Conservation (phyloP, 805 yeast genomes). For the Metschnikowia aberdeeniae region DNA sequence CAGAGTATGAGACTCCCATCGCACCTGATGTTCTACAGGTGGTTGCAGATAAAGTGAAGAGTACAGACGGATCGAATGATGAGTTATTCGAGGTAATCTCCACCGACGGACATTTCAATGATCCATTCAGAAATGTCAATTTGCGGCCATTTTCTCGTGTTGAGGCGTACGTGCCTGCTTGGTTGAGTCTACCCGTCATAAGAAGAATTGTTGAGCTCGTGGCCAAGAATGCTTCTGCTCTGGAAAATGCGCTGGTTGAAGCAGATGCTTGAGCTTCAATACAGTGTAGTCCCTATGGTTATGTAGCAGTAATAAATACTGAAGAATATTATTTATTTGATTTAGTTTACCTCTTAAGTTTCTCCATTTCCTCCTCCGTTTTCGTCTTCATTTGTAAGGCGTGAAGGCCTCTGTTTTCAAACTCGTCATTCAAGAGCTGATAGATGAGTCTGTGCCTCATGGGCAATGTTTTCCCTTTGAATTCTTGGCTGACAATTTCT, state of each 20-base stretch:
- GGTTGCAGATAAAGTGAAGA: slow-evolving; percentile 76
- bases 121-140: slow-evolving; percentile 73
- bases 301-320: background rate
- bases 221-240: slow-evolving; percentile 75
- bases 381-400: slow-evolving; percentile 84
- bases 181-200: slow-evolving; percentile 84
- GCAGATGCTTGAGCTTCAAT: background rate
- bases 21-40: slow-evolving; percentile 74
- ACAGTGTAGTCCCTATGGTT: background rate
- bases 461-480: slow-evolving; percentile 63
- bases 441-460: slow-evolving; percentile 77
- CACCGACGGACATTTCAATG: slow-evolving; percentile 72
- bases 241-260: slow-evolving; percentile 36
- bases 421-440: slow-evolving; percentile 63
- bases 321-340: background rate
- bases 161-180: slow-evolving; percentile 91
- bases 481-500: slow-evolving; percentile 65
- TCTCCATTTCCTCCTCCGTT: slow-evolving; percentile 52
- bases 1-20: slow-evolving; percentile 93
- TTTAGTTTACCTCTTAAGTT: slow-evolving; percentile 4
- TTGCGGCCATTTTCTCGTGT: slow-evolving; percentile 75
- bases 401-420: slow-evolving; percentile 70
- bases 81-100: slow-evolving; percentile 70
- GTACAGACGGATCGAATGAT: slow-evolving; percentile 47
- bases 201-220: slow-evolving; percentile 86